Base-by-base conservation (phyloP, 176 grass and related monocot species). In the Cenchrus purpureus region DNA sequence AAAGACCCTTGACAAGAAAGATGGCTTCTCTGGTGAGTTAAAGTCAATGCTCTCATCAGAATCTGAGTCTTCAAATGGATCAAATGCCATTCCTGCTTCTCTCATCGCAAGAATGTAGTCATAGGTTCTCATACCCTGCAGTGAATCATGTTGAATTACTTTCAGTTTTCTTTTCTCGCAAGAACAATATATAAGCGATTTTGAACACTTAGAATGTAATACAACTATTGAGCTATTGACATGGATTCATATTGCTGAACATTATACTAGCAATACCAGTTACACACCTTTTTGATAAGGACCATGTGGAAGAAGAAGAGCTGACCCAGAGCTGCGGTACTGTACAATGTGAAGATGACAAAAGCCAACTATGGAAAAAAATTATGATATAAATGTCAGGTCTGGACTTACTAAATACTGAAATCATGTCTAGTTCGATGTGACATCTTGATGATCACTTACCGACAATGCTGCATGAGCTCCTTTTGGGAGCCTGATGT, bases 101-200 rank as follows among this genome's bases (percentile, higher is more conserved):
- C 91, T 88, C 91, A 99, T 94, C 28, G 97, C 97, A 79, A 99
- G 89, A 62, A 99, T 99, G 72, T 99, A 99, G 76, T 99, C 97
- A 42, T 99, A 99, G 66, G 97, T 99, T 80, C 88, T 99, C 93
- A 99, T 99, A 75, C 97, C 97, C 97, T 99, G 68, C 5, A 88
- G 52, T 52, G 13, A 45, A 68, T 10, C 8, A 28, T 62, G n/a
- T 4, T 62, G 53, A 58, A 56, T 74, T n/a, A 72, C 45, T 1
- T 28, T 59, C 40, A n/a, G 48, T 19, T 71, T 67, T 56, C 9
- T n/a, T n/a, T 29, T 59, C 12, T 46, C 11, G 3, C 2, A 37
- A 15, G 19, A 44, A 46, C 10, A 48, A 46, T 9, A 71, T 45
- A 11, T n/a, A 62, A 62, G 22, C 9, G 6, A 28, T 42, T 56